Evolutionary conservation across 2,329 filamentous ascomycete genomes (phyloP), one percentile per base, ranked within the genome.

Genomic region (Trichoderma aggressivum): DNA sequence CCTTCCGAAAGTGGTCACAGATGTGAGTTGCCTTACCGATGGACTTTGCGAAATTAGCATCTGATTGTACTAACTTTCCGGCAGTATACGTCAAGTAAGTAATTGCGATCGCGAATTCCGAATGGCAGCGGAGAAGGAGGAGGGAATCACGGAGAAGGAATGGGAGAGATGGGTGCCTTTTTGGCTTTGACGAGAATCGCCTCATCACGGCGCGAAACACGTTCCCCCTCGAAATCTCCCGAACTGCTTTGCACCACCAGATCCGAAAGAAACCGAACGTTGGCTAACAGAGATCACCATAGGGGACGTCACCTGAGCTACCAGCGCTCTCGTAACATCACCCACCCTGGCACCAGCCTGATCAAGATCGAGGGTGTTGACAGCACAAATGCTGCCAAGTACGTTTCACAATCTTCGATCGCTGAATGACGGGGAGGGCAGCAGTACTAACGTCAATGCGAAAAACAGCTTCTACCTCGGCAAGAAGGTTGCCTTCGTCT

Each of bases 331-430:
- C 95, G 97, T 89, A 92, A 93, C 87, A 92, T 89, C 86, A 94
- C 91, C 83, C 94, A 92, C 89, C 92, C 95, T 80, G 91, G 91
- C 86, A 97, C 93, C 80, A 93, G 93, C 84, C 89, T 98, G 86
- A 92, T 99, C 87, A 96, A 98, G 91, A 97, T 99, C 82, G 95
- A 99, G 90, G 95, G 95, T 85, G 96, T 98, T 80, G 94, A 97
- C 81, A 90, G 93, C 88, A 90, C 92, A 81, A 88, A 93, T 81
- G 93, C 91, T 83, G 95, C 96, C 85, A 93, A 91, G 90, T 94
- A 91, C 77, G 89, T 87, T 74, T 66, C 36, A 30, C 26, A 30
- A 63, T 70, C 24, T 26, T 26, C 26, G 39, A 69, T 50, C 8
- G 39, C 6, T 10, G 53, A 56, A 39, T 30, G 7, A 28, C 39